Evolutionary conservation across 305 asterid species (phyloP), one percentile per base, ranked within the genome.

Genomic region (Solanum chacoense): DNA sequence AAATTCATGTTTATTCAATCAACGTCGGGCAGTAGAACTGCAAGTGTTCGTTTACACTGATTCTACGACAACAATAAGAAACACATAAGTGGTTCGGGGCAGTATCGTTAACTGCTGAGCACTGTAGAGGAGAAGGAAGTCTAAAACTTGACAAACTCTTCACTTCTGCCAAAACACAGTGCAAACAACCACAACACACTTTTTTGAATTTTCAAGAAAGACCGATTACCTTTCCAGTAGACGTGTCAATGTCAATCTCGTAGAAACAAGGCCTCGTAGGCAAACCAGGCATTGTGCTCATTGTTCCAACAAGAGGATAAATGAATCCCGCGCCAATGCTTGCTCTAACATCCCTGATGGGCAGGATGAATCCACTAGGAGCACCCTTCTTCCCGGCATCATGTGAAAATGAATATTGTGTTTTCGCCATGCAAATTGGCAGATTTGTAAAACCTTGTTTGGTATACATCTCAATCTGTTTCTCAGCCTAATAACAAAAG

Each of bases 221-320:
- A 76, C 99, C 99, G 42, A 95, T 91, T 59, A 97, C 98, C 87
- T 89, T 92, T 89, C 99, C 98, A 2, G 99, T 96, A 76, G 94
- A 29, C 0, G 98, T 93, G 87, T 97, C 99, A 12, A 97, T 89
- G 91, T 96, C 99, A 73, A 96, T 96, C 89, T 96, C 99, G 14
- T 96, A 97, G 87, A 96, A 97, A 97, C 99, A 95, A 89, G 99
- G 99, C 91, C 99, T 91, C 22, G 99, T 97, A 2, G 99, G 98
- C 28, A 97, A 94, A 50, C 99, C 99, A 40, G 99, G 99, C 99
- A 97, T 97, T 12, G 99, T 97, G 89, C 99, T 96, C 99, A 97
- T 97, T 1, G 98, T 96, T 73, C 99, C 99, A 9, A 96, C 98
- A 85, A 94, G 90, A 79, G 98, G 99, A 88, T 95, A 96, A 88